These are phyloP conservation scores for Candida mesenterica DNA, from an alignment of 1,139 yeast species.

Conservation along the genomic window DNA sequence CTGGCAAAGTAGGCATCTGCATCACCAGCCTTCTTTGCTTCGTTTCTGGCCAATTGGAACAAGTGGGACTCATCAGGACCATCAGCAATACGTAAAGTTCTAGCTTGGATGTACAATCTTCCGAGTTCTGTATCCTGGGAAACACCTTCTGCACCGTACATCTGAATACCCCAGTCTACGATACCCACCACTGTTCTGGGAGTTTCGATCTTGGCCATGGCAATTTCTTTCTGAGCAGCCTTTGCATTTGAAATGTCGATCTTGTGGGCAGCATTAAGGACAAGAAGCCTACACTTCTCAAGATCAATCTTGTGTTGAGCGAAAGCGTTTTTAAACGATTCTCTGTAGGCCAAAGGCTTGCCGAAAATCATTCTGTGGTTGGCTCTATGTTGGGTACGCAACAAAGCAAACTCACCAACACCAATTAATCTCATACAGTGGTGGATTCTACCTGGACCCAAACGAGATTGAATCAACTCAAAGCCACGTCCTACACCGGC, in stretches of 20 bases:
- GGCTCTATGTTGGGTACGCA: slow-evolving; percentile 54
- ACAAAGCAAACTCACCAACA: slow-evolving; percentile 60
- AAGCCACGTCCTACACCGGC: slow-evolving; percentile 62
- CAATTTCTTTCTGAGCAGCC: slow-evolving; percentile 56
- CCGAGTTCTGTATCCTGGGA: slow-evolving; percentile 65
- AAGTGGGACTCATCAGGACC: slow-evolving; percentile 77
- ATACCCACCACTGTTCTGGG: slow-evolving; percentile 57
- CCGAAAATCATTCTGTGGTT: slow-evolving; percentile 58
- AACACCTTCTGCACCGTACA: slow-evolving; percentile 70
- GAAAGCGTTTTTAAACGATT: slow-evolving; percentile 48
- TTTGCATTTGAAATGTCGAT: slow-evolving; percentile 60
- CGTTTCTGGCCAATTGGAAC: slow-evolving; percentile 55
- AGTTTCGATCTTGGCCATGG: slow-evolving; percentile 68
- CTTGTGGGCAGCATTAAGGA: slow-evolving; percentile 64
- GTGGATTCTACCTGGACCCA: slow-evolving; percentile 74
- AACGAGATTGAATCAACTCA: slow-evolving; percentile 65
- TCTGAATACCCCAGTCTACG: slow-evolving; percentile 67
- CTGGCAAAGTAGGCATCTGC: slow-evolving; percentile 36
- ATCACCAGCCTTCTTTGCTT: slow-evolving; percentile 32
- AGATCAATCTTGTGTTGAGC: slow-evolving; percentile 62
- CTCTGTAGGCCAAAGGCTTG: slow-evolving; percentile 51
- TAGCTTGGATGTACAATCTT: slow-evolving; percentile 50
- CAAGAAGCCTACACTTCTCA: slow-evolving; percentile 56
- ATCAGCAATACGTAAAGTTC: slow-evolving; percentile 69
- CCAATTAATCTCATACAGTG: slow-evolving; percentile 75